A percentile compares a stretch with the other conserved stretches of the same genome.
phyloP scores from a whole-genome alignment of 768 basidiomycete genomes.

The Tylopilus felleus region DNA sequence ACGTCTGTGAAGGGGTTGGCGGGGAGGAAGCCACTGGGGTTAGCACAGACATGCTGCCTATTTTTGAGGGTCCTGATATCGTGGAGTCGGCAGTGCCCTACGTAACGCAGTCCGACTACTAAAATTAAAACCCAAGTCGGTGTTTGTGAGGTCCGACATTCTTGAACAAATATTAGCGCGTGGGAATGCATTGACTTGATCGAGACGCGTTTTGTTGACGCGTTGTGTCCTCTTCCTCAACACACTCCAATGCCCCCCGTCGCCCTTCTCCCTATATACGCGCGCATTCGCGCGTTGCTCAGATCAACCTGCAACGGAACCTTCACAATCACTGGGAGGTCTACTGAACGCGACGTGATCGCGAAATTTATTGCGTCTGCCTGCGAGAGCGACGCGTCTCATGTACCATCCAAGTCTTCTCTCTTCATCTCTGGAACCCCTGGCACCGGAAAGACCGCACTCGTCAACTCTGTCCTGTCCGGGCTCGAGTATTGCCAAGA shows the following conservation, averaged over 20 bases:
- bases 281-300: conserved; percentile 68
- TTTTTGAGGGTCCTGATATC: neutral
- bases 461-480: conserved; percentile 66
- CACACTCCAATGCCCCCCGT: conserved; percentile 56
- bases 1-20: neutral
- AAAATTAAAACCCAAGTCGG: no score
- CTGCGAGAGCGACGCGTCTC: conserved; percentile 28
- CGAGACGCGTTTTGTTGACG: conserved; percentile 26
- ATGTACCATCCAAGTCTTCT: conserved; percentile 35
- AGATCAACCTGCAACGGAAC: conserved; percentile 64
- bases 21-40: neutral
- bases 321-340: conserved; percentile 62
- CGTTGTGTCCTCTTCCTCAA: conserved; percentile 44
- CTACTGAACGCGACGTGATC: conserved; percentile 57
- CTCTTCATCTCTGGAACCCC: conserved; percentile 92
- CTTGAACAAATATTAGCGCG: neutral
- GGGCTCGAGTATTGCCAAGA: conserved; percentile 36
- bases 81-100: no score
- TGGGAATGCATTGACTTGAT: conserved; percentile 19
- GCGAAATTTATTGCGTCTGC: conserved; percentile 58
- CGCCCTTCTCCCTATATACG: conserved; percentile 42
- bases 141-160: no score
- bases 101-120: no score
- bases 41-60: neutral
- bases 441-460: conserved; percentile 88